Conservation (phyloP, 202 grass and related monocot species). For the Zoysia matrella region DNA sequence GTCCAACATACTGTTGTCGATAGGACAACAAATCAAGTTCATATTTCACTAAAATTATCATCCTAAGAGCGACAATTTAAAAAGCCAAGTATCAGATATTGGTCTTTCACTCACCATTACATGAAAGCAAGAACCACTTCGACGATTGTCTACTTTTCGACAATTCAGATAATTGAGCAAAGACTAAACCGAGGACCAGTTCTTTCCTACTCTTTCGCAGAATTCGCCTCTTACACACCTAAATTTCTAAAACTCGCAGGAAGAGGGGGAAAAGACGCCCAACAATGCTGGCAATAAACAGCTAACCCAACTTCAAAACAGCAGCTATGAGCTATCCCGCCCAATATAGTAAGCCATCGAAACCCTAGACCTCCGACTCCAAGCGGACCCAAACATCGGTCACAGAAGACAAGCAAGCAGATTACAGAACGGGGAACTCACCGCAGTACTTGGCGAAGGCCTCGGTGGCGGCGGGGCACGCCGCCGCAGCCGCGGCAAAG, state of each 20-base stretch:
- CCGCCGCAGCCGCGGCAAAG: slow-evolving; percentile 36
- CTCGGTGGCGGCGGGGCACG: slow-evolving; percentile 50
- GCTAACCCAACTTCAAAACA: slow-evolving; percentile 20
- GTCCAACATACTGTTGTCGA: background rate
- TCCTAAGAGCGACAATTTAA: no score
- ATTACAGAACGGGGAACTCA: slow-evolving; percentile 42
- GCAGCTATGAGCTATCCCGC: slow-evolving; percentile 9
- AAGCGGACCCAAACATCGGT: background rate
- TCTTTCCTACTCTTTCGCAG: background rate
- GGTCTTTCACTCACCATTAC: background rate
- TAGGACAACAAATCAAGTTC: background rate
- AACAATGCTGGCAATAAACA: background rate
- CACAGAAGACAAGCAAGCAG: background rate
- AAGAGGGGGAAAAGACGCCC: background rate
- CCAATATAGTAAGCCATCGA: background rate
- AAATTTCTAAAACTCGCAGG: background rate
- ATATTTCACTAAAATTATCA: background rate
- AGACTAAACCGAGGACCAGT: background rate
- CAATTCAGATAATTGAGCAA: background rate
- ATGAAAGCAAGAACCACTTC: slow-evolving; percentile 7
- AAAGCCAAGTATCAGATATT: background rate
- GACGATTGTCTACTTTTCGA: background rate
- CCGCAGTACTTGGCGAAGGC: slow-evolving; percentile 63
- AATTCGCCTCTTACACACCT: slow-evolving; percentile 11
- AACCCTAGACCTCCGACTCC: background rate